These are phyloP conservation scores for Iris macrosiphon DNA, from an alignment of 106 monocot species.

Conservation along the genomic window DNA sequence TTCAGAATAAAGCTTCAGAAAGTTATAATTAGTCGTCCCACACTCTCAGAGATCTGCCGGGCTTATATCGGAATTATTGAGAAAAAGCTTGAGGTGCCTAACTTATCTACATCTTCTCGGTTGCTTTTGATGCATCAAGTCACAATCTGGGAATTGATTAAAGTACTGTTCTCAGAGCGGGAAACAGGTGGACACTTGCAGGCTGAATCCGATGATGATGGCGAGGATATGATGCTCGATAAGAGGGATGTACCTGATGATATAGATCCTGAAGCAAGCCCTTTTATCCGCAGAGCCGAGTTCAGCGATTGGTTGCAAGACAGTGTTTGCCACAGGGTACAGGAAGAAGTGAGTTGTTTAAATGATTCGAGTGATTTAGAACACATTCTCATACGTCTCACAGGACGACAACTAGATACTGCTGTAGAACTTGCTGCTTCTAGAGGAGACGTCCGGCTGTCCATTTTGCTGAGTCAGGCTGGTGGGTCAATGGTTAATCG, in stretches of 20 bases:
- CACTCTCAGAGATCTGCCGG: conserved; percentile 63
- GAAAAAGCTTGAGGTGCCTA: conserved; percentile 58
- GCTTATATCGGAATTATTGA: conserved; percentile 72
- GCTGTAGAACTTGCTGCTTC: conserved; percentile 87
- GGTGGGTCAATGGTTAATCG: conserved; percentile 83
- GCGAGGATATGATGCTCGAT: conserved; percentile 77
- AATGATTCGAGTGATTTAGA: conserved; percentile 61
- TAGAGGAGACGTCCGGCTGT: conserved; percentile 81
- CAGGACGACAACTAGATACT: conserved; percentile 76
- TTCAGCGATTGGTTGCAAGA: conserved; percentile 97
- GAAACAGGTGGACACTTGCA: conserved; percentile 26
- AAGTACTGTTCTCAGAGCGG: conserved; percentile 80
- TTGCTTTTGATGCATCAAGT: conserved; percentile 81
- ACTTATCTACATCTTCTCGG: conserved; percentile 59
- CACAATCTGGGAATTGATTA: conserved; percentile 87
- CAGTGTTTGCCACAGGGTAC: conserved; percentile 77
- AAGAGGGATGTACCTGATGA: conserved; percentile 43
- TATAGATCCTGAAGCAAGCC: conserved; percentile 62
- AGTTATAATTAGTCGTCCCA: conserved; percentile 41
- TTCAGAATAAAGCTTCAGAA: conserved; percentile 59
- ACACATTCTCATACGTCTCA: conserved; percentile 61
- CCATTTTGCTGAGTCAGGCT: conserved; percentile 76
- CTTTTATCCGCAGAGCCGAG: conserved; percentile 74
- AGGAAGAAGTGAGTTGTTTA: conserved; percentile 73
- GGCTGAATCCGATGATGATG: conserved; percentile 24